Conservation (phyloP, 2,329 filamentous ascomycete species). For the Apiospora saccharicola region DNA sequence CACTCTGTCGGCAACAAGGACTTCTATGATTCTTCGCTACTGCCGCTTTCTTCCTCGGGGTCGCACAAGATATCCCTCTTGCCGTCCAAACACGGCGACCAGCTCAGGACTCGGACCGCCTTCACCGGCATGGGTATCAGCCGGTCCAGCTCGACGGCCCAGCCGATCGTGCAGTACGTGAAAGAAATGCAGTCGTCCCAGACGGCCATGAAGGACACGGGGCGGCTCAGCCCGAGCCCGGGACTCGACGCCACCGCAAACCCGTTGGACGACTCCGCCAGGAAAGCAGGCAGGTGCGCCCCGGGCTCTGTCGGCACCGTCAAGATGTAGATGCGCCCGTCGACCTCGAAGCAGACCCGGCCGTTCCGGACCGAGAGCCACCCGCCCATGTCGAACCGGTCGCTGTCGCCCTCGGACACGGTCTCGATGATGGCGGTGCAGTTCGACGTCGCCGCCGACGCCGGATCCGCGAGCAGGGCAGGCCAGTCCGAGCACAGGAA, state of each 20-base stretch:
- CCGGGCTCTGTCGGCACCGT: constrained; percentile 44
- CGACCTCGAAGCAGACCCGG: constrained; percentile 52
- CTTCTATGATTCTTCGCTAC: not conserved
- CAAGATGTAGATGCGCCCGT: constrained; percentile 51
- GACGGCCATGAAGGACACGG: constrained; percentile 54
- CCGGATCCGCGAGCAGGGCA: constrained; percentile 40
- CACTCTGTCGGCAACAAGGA: not conserved
- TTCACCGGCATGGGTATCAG: not conserved
- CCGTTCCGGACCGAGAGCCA: constrained; percentile 53
- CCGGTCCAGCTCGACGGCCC: not conserved
- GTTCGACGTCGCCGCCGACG: constrained; percentile 38
- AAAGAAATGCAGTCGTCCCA: constrained; percentile 56
- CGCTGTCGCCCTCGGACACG: constrained; percentile 43
- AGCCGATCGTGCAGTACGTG: constrained; percentile 41
- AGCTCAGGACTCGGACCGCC: not conserved
- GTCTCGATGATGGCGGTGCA: constrained; percentile 50
- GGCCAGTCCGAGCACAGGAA: constrained; percentile 54
- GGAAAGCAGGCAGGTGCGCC: not conserved
- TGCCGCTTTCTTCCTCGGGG: not conserved
- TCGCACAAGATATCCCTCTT: not conserved
- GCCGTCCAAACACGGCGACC: not conserved
- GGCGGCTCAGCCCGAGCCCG: constrained; percentile 44
- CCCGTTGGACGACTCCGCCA: constrained; percentile 32
- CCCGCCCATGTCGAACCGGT: constrained; percentile 53
- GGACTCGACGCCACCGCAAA: constrained; percentile 31